Percentiles rank a stretch among this genome's conserved stretches.
Evolutionary conservation across 2,329 filamentous ascomycete genomes (phyloP).

Genomic region (Apiospora hydei): DNA sequence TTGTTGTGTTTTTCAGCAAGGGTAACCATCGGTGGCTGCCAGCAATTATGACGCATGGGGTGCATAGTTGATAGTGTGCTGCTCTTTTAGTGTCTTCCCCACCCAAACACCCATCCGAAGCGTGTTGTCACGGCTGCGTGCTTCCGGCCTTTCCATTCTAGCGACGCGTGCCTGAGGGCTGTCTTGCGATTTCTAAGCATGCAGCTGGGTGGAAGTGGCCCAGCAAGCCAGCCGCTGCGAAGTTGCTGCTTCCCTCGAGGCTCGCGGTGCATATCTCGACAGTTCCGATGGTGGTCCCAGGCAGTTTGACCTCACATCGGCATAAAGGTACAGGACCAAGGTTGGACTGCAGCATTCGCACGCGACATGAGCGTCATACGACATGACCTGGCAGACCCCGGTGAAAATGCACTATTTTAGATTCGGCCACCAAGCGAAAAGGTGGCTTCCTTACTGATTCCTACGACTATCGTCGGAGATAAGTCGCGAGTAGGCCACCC

Average conservation of each 20-base stretch:
- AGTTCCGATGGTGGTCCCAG: not conserved
- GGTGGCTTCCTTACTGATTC: not conserved
- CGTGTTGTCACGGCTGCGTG: slow-evolving; percentile 8
- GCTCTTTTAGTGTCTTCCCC: not conserved
- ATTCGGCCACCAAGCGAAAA: not conserved
- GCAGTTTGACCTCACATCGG: slow-evolving; percentile 14
- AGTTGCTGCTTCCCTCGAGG: not conserved
- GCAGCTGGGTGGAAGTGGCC: not conserved
- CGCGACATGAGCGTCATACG: slow-evolving; percentile 17
- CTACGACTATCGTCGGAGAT: slow-evolving; percentile 13
- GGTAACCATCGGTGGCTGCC: slow-evolving; percentile 10
- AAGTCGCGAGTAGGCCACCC: not conserved
- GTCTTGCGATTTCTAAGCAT: slow-evolving; percentile 18
- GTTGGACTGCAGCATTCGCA: not conserved
- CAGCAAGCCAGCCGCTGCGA: not conserved
- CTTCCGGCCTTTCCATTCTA: slow-evolving; percentile 1
- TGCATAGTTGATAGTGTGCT: slow-evolving; percentile 15
- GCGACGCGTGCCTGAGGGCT: slow-evolving; percentile 5
- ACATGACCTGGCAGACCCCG: not conserved
- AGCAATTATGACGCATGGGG: slow-evolving; percentile 20
- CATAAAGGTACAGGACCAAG: slow-evolving; percentile 2
- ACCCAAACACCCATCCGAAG: slow-evolving; percentile 3
- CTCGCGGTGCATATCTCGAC: not conserved
- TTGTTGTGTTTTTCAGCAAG: slow-evolving; percentile 3
- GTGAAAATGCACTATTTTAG: not conserved